These are phyloP conservation scores for Colletotrichum sp. DNA, from an alignment of 2,329 filamentous ascomycete species.

Conservation along the genomic window DNA sequence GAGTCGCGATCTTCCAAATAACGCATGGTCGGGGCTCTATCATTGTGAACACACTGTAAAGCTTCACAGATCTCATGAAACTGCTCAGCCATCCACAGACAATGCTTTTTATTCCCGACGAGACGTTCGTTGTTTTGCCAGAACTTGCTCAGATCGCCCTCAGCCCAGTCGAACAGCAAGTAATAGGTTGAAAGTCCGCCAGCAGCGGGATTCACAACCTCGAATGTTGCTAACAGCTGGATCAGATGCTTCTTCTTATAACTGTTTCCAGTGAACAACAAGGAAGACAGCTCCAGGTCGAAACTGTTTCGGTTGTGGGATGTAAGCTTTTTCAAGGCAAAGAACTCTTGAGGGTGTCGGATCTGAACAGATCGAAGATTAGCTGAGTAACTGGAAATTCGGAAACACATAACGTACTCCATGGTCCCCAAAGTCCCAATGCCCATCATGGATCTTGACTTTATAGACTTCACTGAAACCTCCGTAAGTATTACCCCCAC, in stretches of 20 bases:
- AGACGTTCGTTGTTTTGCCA: neutral
- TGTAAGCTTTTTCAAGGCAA: slow-evolving; percentile 11
- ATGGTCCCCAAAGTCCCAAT: slow-evolving; percentile 5
- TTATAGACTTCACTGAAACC: slow-evolving; percentile 7
- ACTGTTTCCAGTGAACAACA: neutral
- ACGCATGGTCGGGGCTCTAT: neutral
- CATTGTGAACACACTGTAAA: neutral
- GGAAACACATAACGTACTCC: neutral
- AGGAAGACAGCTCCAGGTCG: neutral
- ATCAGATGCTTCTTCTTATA: slow-evolving; percentile 3
- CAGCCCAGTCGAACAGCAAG: slow-evolving; percentile 6
- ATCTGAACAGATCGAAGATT: neutral
- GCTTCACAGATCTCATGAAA: slow-evolving; percentile 1
- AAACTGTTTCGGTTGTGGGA: neutral
- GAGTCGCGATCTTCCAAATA: neutral
- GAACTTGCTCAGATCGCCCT: neutral
- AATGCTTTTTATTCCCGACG: neutral
- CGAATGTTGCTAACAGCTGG: neutral
- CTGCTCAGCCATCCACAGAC: slow-evolving; percentile 2
- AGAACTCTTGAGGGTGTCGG: neutral
- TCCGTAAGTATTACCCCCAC: neutral
- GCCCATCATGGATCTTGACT: neutral
- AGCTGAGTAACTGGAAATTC: neutral
- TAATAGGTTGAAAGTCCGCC: neutral
- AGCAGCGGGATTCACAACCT: neutral